phyloP scores from a whole-genome alignment of 2,329 filamentous ascomycete species.

The Penicillium sp. region DNA sequence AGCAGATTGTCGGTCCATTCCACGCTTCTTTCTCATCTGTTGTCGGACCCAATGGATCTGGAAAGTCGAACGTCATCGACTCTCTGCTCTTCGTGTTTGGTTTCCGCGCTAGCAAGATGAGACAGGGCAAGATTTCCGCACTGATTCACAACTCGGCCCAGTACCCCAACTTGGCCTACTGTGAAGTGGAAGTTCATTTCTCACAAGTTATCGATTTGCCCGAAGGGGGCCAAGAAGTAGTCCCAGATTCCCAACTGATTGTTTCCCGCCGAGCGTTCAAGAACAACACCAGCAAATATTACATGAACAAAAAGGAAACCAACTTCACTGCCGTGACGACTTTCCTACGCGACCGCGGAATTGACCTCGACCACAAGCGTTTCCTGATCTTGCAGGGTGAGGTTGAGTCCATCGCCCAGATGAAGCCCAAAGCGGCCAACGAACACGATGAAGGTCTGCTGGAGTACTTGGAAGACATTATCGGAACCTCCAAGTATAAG shows the following conservation, averaged over 20 bases:
- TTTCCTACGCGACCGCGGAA: conserved; percentile 80
- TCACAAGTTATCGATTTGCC: conserved; percentile 90
- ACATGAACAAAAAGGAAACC: conserved; percentile 86
- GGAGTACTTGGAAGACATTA: conserved; percentile 97
- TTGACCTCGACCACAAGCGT: conserved; percentile 96
- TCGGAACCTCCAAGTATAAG: conserved; percentile 98
- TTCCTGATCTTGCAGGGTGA: conserved; percentile 97
- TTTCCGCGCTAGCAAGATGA: conserved; percentile 98
- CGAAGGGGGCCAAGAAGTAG: conserved; percentile 70
- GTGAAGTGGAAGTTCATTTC: conserved; percentile 96
- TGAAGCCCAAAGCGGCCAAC: conserved; percentile 94
- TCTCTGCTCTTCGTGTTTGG: conserved; percentile 98
- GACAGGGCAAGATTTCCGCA: conserved; percentile 96
- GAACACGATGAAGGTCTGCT: conserved; percentile 96
- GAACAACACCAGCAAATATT: conserved; percentile 98
- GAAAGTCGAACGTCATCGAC: conserved; percentile 98
- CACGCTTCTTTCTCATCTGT: conserved; percentile 97
- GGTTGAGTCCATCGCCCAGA: conserved; percentile 97
- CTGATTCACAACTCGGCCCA: conserved; percentile 95
- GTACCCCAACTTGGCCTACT: conserved; percentile 80
- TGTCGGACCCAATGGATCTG: conserved; percentile 95
- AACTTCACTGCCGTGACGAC: conserved; percentile 91
- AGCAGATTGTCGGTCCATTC: conserved; percentile 94
- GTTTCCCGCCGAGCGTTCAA: conserved; percentile 94
- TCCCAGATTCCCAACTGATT: conserved; percentile 81